These are phyloP conservation scores for Haplosporangium sp. DNA, from an alignment of 371 early-diverging fungal genomes.

Conservation along the genomic window DNA sequence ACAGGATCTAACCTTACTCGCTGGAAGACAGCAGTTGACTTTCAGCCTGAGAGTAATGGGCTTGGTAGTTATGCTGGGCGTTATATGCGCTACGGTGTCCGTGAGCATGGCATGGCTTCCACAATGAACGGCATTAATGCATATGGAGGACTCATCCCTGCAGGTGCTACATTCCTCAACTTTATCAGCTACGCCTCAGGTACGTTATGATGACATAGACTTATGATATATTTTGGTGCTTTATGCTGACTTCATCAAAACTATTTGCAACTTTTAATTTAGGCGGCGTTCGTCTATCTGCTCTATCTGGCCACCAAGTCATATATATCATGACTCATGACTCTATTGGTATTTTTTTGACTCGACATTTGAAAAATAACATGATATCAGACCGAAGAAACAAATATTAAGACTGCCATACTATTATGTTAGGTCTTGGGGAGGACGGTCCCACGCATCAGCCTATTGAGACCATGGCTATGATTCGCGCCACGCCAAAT, in stretches of 20 bases:
- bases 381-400: neutral
- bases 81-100: constrained; percentile 97
- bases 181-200: constrained; percentile 65
- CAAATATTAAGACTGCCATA: neutral
- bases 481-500: constrained; percentile 96
- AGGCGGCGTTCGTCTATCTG: constrained; percentile 94
- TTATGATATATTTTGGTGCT: neutral
- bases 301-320: constrained; percentile 89
- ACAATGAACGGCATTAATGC: constrained; percentile 96
- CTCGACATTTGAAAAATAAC: neutral
- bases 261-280: neutral
- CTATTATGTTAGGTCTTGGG: constrained; percentile 57
- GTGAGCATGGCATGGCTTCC: constrained; percentile 99
- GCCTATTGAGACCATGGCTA: constrained; percentile 97
- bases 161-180: constrained; percentile 97
- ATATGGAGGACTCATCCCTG: constrained; percentile 93
- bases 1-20: constrained; percentile 97
- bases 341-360: constrained; percentile 92
- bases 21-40: constrained; percentile 95
- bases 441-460: constrained; percentile 99
- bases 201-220: constrained; percentile 1
- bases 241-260: neutral
- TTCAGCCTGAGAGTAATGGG: constrained; percentile 81
- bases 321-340: constrained; percentile 99
- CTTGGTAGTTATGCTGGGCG: constrained; percentile 90